phyloP scores from a whole-genome alignment of 2,329 filamentous ascomycete species.

The Fusarium lateritium region DNA sequence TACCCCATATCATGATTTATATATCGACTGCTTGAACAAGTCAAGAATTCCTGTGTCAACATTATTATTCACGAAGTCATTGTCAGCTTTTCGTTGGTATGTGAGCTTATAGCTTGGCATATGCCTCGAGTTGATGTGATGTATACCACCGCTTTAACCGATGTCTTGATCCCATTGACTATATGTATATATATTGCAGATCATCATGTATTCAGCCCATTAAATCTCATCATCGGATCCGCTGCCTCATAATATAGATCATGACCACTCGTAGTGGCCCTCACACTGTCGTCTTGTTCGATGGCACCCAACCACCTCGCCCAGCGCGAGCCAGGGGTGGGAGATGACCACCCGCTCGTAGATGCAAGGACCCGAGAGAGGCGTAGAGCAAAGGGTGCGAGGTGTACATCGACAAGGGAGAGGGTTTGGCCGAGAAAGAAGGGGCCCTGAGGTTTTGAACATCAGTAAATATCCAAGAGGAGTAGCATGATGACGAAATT shows the following conservation, averaged over 20 bases:
- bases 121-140: no score
- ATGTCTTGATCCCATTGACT: not conserved
- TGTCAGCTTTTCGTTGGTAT: not conserved
- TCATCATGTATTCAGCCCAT: not conserved
- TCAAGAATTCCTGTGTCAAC: not conserved
- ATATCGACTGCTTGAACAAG: no score
- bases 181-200: not conserved
- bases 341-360: slow-evolving; percentile 76
- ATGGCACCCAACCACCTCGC: slow-evolving; percentile 79
- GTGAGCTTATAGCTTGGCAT: no score
- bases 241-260: slow-evolving; percentile 68
- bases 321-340: slow-evolving; percentile 75
- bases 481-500: no score
- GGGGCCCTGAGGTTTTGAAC: slow-evolving; percentile 64
- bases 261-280: slow-evolving; percentile 76
- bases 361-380: slow-evolving; percentile 76
- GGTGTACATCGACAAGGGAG: slow-evolving; percentile 80
- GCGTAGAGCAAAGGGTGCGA: slow-evolving; percentile 82
- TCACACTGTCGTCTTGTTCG: slow-evolving; percentile 73
- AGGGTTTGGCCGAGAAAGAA: slow-evolving; percentile 73
- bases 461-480: no score
- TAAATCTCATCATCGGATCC: slow-evolving; percentile 62
- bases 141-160: no score
- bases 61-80: not conserved
- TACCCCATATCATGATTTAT: slow-evolving; percentile 17